Evolutionary conservation across 441 rosid genomes (phyloP).

Genomic region (Cnidoscolus chayamansa): DNA sequence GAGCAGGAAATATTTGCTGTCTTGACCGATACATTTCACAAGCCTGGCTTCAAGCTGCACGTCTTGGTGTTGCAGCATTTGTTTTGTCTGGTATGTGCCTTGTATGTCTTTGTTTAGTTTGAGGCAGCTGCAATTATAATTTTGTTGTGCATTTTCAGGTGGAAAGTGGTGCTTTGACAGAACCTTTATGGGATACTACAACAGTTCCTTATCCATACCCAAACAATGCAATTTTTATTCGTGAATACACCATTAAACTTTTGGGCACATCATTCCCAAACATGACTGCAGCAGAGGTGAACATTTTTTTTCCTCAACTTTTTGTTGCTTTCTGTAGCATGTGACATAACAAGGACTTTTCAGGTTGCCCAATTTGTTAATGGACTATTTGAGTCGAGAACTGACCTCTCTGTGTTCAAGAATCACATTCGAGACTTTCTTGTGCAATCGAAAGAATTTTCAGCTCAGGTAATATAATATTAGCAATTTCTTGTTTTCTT

Average conservation of each 20-base stretch:
- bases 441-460: constrained; percentile 87
- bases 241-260: constrained; percentile 90
- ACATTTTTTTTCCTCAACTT: not conserved
- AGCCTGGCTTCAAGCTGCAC: constrained; percentile 99
- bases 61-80: constrained; percentile 86
- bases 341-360: constrained; percentile 21
- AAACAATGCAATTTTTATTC: constrained; percentile 72
- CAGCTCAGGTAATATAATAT: constrained; percentile 59
- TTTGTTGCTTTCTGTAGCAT: constrained; percentile 11
- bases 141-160: constrained; percentile 44
- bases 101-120: not conserved
- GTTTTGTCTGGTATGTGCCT: constrained; percentile 66
- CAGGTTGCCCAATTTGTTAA: constrained; percentile 92
- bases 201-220: constrained; percentile 70
- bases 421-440: constrained; percentile 91
- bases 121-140: not conserved
- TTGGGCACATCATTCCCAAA: constrained; percentile 95
- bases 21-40: constrained; percentile 93
- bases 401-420: constrained; percentile 76
- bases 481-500: not conserved
- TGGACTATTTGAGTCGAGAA: constrained; percentile 79
- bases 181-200: constrained; percentile 91
- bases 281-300: constrained; percentile 90
- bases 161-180: constrained; percentile 76
- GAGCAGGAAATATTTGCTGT: constrained; percentile 99